These are phyloP conservation scores for Verruconis gallopava DNA, from an alignment of 2,329 filamentous ascomycete species.

Conservation along the genomic window DNA sequence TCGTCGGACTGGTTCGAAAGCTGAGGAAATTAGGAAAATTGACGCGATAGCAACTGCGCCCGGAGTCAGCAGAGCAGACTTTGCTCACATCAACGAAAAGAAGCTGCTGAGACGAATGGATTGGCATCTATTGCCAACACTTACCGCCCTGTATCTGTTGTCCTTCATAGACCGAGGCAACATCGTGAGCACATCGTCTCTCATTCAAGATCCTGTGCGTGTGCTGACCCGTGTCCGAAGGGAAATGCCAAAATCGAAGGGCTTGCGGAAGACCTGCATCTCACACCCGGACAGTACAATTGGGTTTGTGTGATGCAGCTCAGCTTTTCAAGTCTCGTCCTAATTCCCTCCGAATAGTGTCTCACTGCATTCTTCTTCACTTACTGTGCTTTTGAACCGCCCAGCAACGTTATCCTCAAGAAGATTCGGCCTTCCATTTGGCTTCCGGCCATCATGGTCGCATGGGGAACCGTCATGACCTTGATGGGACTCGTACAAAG, in stretches of 20 bases:
- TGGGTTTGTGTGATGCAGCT: not conserved
- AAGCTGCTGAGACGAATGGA: slow-evolving; percentile 24
- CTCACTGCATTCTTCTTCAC: slow-evolving; percentile 36
- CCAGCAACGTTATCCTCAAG: slow-evolving; percentile 46
- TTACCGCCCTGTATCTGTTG: slow-evolving; percentile 9
- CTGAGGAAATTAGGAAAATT: slow-evolving; percentile 16
- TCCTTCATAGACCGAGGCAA: slow-evolving; percentile 11
- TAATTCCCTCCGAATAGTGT: slow-evolving; percentile 1
- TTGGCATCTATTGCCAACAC: slow-evolving; percentile 9
- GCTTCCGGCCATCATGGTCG: slow-evolving; percentile 25
- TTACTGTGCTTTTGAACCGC: slow-evolving; percentile 42
- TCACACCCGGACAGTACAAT: slow-evolving; percentile 4
- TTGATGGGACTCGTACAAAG: slow-evolving; percentile 37
- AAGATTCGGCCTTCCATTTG: slow-evolving; percentile 21
- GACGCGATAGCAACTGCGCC: slow-evolving; percentile 18
- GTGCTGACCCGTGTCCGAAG: not conserved
- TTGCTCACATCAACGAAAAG: slow-evolving; percentile 27
- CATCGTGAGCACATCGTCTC: slow-evolving; percentile 1
- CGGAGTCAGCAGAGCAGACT: slow-evolving; percentile 18
- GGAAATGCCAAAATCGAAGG: slow-evolving; percentile 12
- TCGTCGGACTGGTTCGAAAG: not conserved
- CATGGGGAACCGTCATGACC: slow-evolving; percentile 38
- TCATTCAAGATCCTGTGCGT: not conserved
- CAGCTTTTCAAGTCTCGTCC: too few relatives aligned
- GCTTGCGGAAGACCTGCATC: slow-evolving; percentile 8